Evolutionary conservation across 169 alveolate genomes (phyloP), one percentile per base, ranked within the genome.

Genomic region (Plasmodium inui): DNA sequence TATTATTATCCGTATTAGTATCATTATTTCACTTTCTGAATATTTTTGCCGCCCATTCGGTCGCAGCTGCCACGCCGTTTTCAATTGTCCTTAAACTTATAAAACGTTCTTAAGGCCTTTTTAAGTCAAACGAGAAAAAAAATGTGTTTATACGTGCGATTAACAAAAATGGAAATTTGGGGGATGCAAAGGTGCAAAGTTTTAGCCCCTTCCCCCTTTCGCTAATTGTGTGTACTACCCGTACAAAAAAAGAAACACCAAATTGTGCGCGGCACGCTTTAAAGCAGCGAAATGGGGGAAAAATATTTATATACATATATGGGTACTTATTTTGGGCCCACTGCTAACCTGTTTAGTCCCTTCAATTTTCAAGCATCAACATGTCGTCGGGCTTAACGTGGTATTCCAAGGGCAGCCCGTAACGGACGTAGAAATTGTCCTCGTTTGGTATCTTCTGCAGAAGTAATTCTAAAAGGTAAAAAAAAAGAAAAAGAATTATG

Each of bases 351-450:
- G 50, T 34, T n/a, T 22, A 81, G 3, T 32, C 19, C 44, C 28
- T 61, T 88, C 55, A 88, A 88, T 88, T 88, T 28, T 55, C 70
- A 32, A 88, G 82, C 94, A 88, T 88, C 37, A 61, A 37, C 26
- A 78, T 10, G 30, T 78, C 88, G 46, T 88, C 88, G 10, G 55
- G 80, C 28, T 88, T 88, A 22, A 88, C 53, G 8, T 88, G 94
- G 72, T 22, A 88, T 39, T 88, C 94, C 41, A 76, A 76, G 34
- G 94, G 94, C 76, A 88, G 61, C 39, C 94, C 94, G 82, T 88
- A 88, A 22, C 82, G 94, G 70, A 88, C 82, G 34, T 88, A 88
- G 34, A 88, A 88, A 46, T 88, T 46, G 28, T 88, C 88, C 8
- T 88, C 89, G 37, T 88, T 53, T 28, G 86, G 89, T 39, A 88